Conservation (phyloP, 345 rosid genomes). For the Garcia nutans region DNA sequence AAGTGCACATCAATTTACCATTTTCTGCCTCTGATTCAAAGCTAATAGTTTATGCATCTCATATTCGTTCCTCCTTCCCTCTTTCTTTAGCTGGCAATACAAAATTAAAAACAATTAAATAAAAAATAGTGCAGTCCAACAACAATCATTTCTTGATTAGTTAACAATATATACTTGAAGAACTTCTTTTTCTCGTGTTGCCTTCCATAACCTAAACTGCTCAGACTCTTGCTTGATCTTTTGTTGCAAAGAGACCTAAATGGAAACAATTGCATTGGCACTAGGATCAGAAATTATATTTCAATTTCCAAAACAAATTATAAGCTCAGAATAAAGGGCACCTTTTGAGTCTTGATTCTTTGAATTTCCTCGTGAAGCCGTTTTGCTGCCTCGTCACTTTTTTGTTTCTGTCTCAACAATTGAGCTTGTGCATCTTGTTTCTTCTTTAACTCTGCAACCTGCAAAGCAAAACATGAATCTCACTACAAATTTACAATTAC, state of each 20-base stretch:
- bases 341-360: conserved; percentile 85
- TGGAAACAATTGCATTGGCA: conserved; percentile 13
- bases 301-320: not conserved
- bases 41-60: conserved; percentile 98
- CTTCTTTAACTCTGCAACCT: conserved; percentile 89
- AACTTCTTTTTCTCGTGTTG: conserved; percentile 90
- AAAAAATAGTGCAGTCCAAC: not conserved
- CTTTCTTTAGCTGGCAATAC: conserved; percentile 78
- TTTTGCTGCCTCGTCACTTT: conserved; percentile 86
- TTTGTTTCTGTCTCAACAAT: conserved; percentile 90
- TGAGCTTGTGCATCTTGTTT: conserved; percentile 98
- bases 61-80: conserved; percentile 90
- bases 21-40: conserved; percentile 91
- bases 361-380: conserved; percentile 89
- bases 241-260: conserved; percentile 82
- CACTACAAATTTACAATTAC: not conserved
- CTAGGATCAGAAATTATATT: not conserved
- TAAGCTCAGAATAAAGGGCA: conserved; percentile 21
- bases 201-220: conserved; percentile 87
- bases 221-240: conserved; percentile 96
- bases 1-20: conserved; percentile 47
- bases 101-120: not conserved
- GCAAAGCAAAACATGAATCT: conserved; percentile 17
- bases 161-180: conserved; percentile 60
- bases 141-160: not conserved